Conservation (phyloP, 192 early-diverging fungal genomes). For the Linnemannia schmuckeri region DNA sequence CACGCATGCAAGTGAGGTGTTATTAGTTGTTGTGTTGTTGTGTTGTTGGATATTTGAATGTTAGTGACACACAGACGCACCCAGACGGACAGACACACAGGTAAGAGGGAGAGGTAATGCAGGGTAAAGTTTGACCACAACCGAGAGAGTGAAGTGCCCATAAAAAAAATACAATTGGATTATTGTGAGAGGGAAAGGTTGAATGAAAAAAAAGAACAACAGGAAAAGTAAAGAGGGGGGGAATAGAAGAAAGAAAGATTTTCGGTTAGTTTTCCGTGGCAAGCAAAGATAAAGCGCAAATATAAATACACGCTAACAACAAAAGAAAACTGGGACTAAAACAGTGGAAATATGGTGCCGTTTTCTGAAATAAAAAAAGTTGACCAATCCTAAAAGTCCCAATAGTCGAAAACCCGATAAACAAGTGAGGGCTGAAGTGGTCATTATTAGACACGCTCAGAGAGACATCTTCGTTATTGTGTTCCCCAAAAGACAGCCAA, state of each 20-base stretch:
- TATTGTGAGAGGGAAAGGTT: not conserved
- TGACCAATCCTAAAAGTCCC: conserved; percentile 7
- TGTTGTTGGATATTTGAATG: not conserved
- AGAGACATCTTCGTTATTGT: not conserved
- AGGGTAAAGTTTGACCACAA: not conserved
- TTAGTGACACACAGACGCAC: conserved; percentile 38
- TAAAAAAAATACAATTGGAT: not conserved
- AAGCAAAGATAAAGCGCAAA: too few relatives aligned
- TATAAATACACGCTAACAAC: not conserved
- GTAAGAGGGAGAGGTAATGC: not conserved
- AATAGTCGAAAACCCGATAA: not conserved
- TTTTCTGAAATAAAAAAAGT: not conserved
- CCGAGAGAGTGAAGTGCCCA: not conserved
- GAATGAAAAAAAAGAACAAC: not conserved
- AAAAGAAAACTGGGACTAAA: not conserved
- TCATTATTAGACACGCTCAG: not conserved
- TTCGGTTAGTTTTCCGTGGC: not conserved
- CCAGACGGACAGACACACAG: not conserved
- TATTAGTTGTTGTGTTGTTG: conserved; percentile 5
- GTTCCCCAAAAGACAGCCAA: not conserved
- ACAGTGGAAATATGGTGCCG: not conserved
- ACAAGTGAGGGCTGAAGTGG: not conserved
- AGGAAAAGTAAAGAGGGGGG: not conserved
- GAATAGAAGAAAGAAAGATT: not conserved
- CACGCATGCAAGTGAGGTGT: conserved; percentile 10